Percentiles rank a stretch among this genome's conserved stretches.
phyloP scores from a whole-genome alignment of 2,329 filamentous ascomycete genomes.

The Nothopassalora personata region DNA sequence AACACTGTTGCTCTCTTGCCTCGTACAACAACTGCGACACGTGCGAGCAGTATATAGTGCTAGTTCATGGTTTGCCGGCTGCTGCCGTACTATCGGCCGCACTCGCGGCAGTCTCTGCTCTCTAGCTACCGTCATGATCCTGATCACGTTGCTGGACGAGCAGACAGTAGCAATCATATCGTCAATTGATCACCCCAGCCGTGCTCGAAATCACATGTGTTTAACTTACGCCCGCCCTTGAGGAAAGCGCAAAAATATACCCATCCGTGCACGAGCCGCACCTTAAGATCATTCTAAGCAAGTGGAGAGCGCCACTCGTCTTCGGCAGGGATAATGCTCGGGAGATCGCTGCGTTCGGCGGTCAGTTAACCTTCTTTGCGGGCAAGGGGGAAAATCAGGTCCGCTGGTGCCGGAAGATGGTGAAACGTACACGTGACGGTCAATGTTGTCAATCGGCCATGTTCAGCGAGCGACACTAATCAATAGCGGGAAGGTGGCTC shows the following conservation, averaged over 20 bases:
- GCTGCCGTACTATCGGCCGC: background rate
- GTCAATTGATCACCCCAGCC: background rate
- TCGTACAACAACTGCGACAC: constrained; percentile 7
- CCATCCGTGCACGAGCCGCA: background rate
- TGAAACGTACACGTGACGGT: background rate
- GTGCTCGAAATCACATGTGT: background rate
- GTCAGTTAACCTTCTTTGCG: background rate
- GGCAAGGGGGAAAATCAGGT: background rate
- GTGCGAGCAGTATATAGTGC: constrained; percentile 11
- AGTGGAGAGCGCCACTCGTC: background rate
- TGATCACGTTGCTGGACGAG: no score
- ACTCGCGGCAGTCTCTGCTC: background rate
- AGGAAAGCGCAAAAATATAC: background rate
- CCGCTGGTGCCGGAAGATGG: background rate
- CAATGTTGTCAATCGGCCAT: background rate
- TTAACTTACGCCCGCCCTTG: background rate
- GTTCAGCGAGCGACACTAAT: background rate
- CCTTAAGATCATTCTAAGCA: background rate
- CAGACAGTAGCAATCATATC: background rate
- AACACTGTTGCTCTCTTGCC: constrained; percentile 3
- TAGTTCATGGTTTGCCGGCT: background rate
- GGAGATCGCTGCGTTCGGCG: background rate
- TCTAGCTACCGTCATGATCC: background rate
- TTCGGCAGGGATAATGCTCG: background rate
- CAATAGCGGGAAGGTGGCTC: background rate